These are phyloP conservation scores for Monosporascus sp. DNA, from an alignment of 2,329 filamentous ascomycete genomes.

Conservation along the genomic window DNA sequence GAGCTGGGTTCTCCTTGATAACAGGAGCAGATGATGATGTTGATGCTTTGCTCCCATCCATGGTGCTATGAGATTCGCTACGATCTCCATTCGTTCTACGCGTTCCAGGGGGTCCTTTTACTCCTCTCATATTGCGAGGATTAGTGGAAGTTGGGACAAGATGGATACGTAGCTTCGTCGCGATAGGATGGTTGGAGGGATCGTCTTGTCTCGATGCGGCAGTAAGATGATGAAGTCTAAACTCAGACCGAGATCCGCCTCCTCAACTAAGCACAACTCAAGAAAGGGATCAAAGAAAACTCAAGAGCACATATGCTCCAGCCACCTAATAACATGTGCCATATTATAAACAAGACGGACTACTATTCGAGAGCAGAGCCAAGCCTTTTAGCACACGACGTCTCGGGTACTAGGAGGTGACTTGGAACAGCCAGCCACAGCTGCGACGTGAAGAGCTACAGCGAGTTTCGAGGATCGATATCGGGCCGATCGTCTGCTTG, in stretches of 20 bases:
- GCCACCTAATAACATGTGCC: background rate
- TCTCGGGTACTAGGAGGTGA: background rate
- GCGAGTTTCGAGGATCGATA: background rate
- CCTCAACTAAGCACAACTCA: no score
- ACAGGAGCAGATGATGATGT: constrained; percentile 8
- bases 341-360: background rate
- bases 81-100: constrained; percentile 2
- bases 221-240: no score
- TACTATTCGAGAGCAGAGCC: background rate
- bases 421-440: background rate
- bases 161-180: no score
- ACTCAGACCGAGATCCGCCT: no score
- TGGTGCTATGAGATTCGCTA: constrained; percentile 11
- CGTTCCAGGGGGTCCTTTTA: constrained; percentile 7
- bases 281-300: background rate
- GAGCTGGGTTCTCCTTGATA: constrained; percentile 14
- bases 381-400: background rate
- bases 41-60: constrained; percentile 8
- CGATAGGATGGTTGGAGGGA: no score
- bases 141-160: no score
- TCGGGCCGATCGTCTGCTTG: background rate
- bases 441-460: background rate
- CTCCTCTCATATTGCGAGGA: constrained; percentile 8
- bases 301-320: background rate
- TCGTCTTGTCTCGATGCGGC: no score